Percentiles rank a stretch among this genome's conserved stretches.
Evolutionary conservation across 179 eudicot species (phyloP).

Genomic region (Corrigiola litoralis): DNA sequence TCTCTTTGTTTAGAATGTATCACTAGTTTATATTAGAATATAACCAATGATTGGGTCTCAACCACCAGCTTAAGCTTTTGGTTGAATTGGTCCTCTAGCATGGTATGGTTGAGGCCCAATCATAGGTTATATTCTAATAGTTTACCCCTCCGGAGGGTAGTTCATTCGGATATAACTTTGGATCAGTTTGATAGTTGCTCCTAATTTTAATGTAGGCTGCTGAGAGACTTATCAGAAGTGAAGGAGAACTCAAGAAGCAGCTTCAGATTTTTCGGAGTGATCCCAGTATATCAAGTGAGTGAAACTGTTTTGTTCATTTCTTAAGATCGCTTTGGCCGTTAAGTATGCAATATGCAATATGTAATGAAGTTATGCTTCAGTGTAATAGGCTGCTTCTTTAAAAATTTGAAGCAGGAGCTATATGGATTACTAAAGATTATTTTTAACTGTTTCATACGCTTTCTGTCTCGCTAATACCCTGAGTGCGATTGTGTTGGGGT

Average conservation of each 20-base stretch:
- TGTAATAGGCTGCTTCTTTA: constrained; percentile 1
- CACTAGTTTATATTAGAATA: too few species aligned
- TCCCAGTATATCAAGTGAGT: constrained; percentile 66
- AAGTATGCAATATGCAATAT: background rate
- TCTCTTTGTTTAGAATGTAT: too few species aligned
- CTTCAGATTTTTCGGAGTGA: constrained; percentile 67
- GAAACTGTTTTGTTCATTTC: constrained; percentile 2
- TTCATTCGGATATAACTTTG: background rate
- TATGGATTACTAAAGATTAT: background rate
- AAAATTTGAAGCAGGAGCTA: background rate
- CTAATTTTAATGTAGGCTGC: constrained; percentile 66
- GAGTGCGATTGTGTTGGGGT: background rate
- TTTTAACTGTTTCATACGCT: background rate
- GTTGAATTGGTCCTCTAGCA: too few species aligned
- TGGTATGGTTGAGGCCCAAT: too few species aligned
- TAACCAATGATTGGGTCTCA: too few species aligned
- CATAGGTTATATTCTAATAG: too few species aligned
- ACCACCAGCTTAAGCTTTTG: too few species aligned
- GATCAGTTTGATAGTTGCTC: background rate
- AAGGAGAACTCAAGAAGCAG: constrained; percentile 71
- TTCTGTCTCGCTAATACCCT: background rate
- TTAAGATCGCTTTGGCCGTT: background rate
- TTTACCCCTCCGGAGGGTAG: background rate
- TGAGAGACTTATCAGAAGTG: constrained; percentile 61
- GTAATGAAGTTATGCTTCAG: background rate